Evolutionary conservation across 805 yeast genomes (phyloP), one percentile per base, ranked within the genome.

Genomic region (Candida pseudofarinosa): DNA sequence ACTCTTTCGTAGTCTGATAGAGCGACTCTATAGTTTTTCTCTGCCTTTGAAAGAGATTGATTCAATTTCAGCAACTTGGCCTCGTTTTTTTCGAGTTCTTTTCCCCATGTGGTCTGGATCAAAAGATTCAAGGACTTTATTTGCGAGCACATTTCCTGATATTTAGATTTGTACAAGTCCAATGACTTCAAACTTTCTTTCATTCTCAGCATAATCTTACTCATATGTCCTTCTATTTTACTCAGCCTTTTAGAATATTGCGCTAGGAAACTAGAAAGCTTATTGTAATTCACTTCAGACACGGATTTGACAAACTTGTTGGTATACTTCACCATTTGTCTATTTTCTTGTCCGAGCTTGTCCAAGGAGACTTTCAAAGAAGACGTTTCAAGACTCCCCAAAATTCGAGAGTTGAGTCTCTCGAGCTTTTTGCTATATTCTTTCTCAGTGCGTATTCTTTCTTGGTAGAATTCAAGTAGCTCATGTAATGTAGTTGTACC

Each of bases 81-180:
- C 45, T 81, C 74, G 51, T 78, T 68, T 47, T 73, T 76, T 44
- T 82, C 85, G 23, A 81, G 73, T 55, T 88, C 95, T 48, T 77
- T 77, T 16, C 90, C 93, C 69, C 86, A 78, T 20, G 88, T 72
- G 17, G 88, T 69, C 44, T 80, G 80, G 50, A 79, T 78, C 50
- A 81, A 79, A 4, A 89, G 81, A 36, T 73, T 67, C 43, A 73
- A 73, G 3, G 83, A 74, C 47, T 81, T 81, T 44, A 84, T 67
- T 50, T 74, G 79, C 30, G 73, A 63, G 59, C 83, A 80, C 42
- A 78, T 86, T 3, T 63, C 59, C 47, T 79, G 80, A 62, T 77
- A 88, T 45, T 72, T 72, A 23, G 65, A 66, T 43, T 76, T 71
- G 35, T 69, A 52, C 16, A 53, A 55, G 16, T 67, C 63, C 13